phyloP scores from a whole-genome alignment of 257 asterid species.

The Striga asiatica region DNA sequence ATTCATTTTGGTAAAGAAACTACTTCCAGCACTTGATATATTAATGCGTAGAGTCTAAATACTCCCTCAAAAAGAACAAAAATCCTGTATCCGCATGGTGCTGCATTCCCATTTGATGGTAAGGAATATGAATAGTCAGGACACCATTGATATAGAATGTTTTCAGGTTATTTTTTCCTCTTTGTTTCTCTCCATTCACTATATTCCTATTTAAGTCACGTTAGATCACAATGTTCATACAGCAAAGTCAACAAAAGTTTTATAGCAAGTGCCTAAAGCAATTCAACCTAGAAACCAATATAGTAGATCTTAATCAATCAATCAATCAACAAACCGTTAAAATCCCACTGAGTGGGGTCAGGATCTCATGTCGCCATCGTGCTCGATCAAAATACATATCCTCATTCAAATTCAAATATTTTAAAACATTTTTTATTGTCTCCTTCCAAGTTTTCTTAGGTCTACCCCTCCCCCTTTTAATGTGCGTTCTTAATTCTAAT shows the following conservation, averaged over 20 bases:
- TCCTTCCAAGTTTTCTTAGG: no score
- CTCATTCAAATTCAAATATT: no score
- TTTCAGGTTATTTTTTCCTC: constrained; percentile 20
- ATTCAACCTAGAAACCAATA: constrained; percentile 31
- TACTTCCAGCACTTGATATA: constrained; percentile 18
- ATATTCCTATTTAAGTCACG: constrained; percentile 19
- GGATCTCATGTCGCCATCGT: no score
- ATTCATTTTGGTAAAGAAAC: constrained; percentile 45
- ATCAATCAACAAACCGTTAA: no score
- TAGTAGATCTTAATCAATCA: constrained; percentile 22
- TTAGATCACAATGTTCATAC: constrained; percentile 19
- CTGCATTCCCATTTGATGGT: constrained; percentile 10
- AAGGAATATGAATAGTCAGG: constrained; percentile 17
- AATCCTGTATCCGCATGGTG: constrained; percentile 10
- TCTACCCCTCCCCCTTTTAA: no score
- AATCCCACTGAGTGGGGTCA: no score
- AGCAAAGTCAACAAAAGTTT: constrained; percentile 21
- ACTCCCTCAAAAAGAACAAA: not conserved
- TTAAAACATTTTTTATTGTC: no score
- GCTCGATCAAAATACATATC: no score
- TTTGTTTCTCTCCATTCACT: constrained; percentile 14
- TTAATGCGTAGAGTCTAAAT: not conserved
- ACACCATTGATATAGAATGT: constrained; percentile 18
- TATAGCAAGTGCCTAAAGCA: constrained; percentile 22
- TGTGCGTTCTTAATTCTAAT: no score